Base-by-base conservation (phyloP, 148 eudicot species). In the Polygonum maritimum region DNA sequence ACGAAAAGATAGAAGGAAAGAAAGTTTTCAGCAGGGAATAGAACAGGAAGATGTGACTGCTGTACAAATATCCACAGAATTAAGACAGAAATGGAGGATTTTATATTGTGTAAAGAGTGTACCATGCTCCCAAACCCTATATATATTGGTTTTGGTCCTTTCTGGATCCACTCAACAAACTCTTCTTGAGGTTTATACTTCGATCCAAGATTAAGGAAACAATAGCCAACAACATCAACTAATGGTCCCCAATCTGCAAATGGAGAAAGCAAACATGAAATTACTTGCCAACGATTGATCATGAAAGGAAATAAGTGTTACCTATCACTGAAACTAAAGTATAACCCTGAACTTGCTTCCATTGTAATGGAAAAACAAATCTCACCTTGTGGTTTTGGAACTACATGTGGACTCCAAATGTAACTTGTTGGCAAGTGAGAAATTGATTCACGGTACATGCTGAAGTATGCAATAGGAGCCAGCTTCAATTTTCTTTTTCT, bases 61-160 rank as follows among this genome's bases (percentile, higher is more conserved):
- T 57, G 11, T 60, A 60, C 38, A 22, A 26, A 26, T 57, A 60
- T 26, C 69, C 15, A 60, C 69, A 60, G 38, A 60, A 60, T 13
- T 22, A 60, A 67, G 44, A 67, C 40, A 63, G 39, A 35, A 67
- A 8, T 11, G 31, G 44, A 67, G 71, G 71, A 67, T 14, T n/a
- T 67, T 35, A 13, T 65, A 36, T 54, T 54, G n/a, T 60, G 45
- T 15, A 13, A 11, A 35, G 36, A 76, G 44, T 36, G 4, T 91
- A 95, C 99, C 99, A 95, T 95, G 92, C 99, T 95, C 75, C 99
- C 99, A 82, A 95, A 95, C 31, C 99, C 97, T 44, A 92, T 89
- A 76, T 95, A 95, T 78, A 95, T 82, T 38, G 97, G 99, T 79
- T 77, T 82, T 51, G 90, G 47, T 76, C 99, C 99, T 77, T 84